These are phyloP conservation scores for Scytalidium lignicola DNA, from an alignment of 2,329 filamentous ascomycete species.

Conservation along the genomic window DNA sequence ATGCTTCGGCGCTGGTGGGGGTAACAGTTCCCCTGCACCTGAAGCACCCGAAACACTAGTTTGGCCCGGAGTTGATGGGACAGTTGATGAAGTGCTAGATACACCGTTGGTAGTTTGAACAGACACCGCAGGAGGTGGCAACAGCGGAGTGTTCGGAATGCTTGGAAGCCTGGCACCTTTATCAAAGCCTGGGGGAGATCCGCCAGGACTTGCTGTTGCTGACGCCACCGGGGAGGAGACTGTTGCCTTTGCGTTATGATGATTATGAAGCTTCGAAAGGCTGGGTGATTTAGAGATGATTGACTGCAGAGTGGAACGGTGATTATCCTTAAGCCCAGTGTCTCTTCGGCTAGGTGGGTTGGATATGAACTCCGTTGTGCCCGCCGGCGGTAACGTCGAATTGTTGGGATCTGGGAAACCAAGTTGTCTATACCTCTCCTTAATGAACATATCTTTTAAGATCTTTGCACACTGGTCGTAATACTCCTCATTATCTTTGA, in stretches of 20 bases:
- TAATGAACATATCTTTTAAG: conserved; percentile 80
- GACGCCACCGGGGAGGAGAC: conserved; percentile 39
- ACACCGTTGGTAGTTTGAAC: conserved; percentile 10
- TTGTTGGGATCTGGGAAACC: conserved; percentile 26
- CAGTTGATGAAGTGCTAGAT: conserved; percentile 15
- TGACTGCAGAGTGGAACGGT: conserved; percentile 48
- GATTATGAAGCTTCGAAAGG: conserved; percentile 49
- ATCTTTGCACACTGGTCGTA: conserved; percentile 89
- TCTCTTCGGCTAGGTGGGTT: conserved; percentile 13
- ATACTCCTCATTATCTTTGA: conserved; percentile 98
- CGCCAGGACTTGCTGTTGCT: conserved; percentile 18
- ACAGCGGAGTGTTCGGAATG: conserved; percentile 17
- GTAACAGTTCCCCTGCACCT: conserved; percentile 15
- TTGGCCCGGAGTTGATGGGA: conserved; percentile 14
- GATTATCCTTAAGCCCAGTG: conserved; percentile 32
- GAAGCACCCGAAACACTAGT: conserved; percentile 2
- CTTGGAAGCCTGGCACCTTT: conserved; percentile 14
- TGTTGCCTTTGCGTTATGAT: conserved; percentile 35
- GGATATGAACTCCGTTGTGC: neutral
- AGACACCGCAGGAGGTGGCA: conserved; percentile 21
- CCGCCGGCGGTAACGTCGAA: too few species aligned
- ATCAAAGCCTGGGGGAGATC: conserved; percentile 21
- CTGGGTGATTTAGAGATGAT: conserved; percentile 59
- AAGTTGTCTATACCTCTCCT: conserved; percentile 62
- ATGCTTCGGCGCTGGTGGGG: conserved; percentile 73